A percentile compares a stretch with the other conserved stretches of the same genome.
Evolutionary conservation across 176 grass and related monocot genomes (phyloP).

Genomic region (Puccinellia tenuiflora): DNA sequence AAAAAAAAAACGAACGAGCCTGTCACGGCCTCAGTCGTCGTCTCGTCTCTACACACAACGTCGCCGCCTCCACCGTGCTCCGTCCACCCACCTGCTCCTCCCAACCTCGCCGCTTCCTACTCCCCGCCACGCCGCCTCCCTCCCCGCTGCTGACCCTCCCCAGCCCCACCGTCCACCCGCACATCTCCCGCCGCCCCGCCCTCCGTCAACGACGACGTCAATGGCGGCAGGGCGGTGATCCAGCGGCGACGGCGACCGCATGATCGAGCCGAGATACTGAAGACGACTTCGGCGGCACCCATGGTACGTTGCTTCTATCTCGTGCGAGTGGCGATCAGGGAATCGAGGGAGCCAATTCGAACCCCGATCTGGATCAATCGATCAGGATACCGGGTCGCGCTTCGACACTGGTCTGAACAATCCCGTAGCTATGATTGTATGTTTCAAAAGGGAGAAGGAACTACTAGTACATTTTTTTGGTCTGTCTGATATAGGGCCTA

Average conservation of each 20-base stretch:
- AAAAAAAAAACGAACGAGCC: not conserved
- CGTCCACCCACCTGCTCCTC: not conserved
- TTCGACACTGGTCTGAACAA: not conserved
- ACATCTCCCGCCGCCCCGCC: not conserved
- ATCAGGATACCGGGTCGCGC: not conserved
- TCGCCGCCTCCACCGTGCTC: constrained; percentile 6
- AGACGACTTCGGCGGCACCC: not conserved
- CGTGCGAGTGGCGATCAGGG: not conserved
- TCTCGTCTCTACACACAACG: not conserved
- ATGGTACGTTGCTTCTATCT: not conserved
- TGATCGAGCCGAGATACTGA: not conserved
- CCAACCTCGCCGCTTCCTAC: not conserved
- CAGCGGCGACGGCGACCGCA: not conserved
- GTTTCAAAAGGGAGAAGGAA: not conserved
- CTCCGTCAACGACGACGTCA: not conserved
- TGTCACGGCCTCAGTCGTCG: not conserved
- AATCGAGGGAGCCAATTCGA: not conserved
- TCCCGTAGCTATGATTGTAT: not conserved
- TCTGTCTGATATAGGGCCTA: not conserved
- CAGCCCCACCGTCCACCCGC: not conserved
- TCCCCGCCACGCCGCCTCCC: not conserved
- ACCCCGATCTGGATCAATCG: not conserved
- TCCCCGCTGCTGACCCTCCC: not conserved
- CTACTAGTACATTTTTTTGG: not conserved
- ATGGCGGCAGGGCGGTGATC: constrained; percentile 13